Evolutionary conservation across 257 asterid genomes (phyloP).

Genomic region (Solanum rostratum): DNA sequence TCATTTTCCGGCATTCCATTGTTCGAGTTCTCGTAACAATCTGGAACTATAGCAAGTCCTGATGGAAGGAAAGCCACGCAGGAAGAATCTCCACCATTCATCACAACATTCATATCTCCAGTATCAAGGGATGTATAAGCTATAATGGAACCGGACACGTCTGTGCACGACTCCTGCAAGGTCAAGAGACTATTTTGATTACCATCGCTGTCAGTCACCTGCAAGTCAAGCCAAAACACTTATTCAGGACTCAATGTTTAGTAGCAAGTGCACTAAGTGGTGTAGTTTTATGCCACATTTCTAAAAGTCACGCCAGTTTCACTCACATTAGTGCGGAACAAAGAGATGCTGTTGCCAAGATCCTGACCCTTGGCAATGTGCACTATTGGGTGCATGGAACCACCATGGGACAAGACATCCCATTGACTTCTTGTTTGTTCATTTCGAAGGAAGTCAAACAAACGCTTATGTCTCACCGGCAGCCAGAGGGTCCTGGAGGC

Average conservation of each 20-base stretch:
- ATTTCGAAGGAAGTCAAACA: constrained; percentile 51
- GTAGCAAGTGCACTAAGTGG: neutral
- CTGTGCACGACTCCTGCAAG: constrained; percentile 59
- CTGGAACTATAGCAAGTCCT: constrained; percentile 66
- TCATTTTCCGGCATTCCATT: constrained; percentile 2
- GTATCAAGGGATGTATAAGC: constrained; percentile 52
- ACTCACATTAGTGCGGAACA: constrained; percentile 61
- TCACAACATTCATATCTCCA: constrained; percentile 33
- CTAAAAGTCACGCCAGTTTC: neutral
- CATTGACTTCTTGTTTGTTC: constrained; percentile 56
- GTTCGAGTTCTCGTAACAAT: constrained; percentile 19
- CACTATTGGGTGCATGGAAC: constrained; percentile 49
- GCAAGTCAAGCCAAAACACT: constrained; percentile 2
- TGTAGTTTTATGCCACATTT: neutral
- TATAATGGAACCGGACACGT: constrained; percentile 49
- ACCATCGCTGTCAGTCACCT: constrained; percentile 23
- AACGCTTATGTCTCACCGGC: constrained; percentile 39
- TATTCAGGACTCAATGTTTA: neutral
- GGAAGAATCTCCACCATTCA: constrained; percentile 65
- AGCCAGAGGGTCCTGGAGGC: constrained; percentile 64
- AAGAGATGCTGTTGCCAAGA: constrained; percentile 41
- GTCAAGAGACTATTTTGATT: constrained; percentile 36
- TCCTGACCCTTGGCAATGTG: constrained; percentile 57
- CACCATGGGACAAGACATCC: constrained; percentile 65
- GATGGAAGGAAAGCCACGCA: constrained; percentile 55